Base-by-base conservation (phyloP, 106 monocot species). In the Dendrobium chrysotoxum region DNA sequence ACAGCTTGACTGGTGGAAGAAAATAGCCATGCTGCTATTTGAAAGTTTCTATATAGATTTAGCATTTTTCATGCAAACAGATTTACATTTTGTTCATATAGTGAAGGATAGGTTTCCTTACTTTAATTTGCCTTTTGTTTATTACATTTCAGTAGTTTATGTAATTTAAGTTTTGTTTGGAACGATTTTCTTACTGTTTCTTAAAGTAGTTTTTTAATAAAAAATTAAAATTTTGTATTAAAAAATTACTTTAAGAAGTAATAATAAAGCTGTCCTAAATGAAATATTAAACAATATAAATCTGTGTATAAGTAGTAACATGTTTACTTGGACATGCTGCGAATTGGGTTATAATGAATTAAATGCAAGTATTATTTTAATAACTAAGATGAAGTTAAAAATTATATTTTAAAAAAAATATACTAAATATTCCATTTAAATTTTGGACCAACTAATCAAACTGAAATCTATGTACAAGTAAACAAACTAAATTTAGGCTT, bases 1-100 rank as follows among this genome's bases (percentile, higher is more conserved):
- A 77, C 79, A 77, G 68, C 54, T 82, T 81, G 61, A 83, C 67
- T 47, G 72, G 79, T 44, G 85, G 83, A 83, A 85, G 84, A 26
- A 89, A 89, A 83, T 87, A 70, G 23, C 8, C 15, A 35, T 70
- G 13, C 35, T 70, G 35, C 4, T 35, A 70, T 23, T 70, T 70
- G 0, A 10, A 38, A 35, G 31, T 16, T 31, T 31, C 23, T 35
- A 70, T 16, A 35, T 35, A 74, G 23, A 21, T 7, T 35, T 21
- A 74, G 74, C 21, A 21, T n/a, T 74, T 40, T 15, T 61, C 39
- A 40, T 20, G 17, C 18, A 20, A 41, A 42, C 40, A 74, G 40
- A 74, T 74, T 74, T 42, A 23, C n/a, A 70, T 28, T 28, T 41
- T 74, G 74, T 74, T 25, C 41, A 74, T 74, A 74, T 40, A 23